phyloP scores from a whole-genome alignment of 2,329 filamentous ascomycete species.

The Phialocephala sp. region DNA sequence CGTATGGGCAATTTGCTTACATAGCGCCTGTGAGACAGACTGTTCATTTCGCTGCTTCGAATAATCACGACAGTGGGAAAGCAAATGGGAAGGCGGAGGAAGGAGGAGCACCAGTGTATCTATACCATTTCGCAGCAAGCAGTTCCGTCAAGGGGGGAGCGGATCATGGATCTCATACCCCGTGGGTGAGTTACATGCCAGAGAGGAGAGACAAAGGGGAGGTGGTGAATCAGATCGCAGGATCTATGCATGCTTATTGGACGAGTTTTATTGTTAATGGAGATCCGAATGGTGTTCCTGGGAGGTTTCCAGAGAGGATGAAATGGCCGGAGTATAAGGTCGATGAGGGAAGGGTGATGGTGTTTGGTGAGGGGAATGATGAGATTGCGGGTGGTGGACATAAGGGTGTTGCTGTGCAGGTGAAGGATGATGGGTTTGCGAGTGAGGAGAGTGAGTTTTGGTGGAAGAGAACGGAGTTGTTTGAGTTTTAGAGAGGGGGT shows the following conservation, averaged over 20 bases:
- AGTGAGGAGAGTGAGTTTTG: constrained; percentile 62
- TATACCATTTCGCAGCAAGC: constrained; percentile 66
- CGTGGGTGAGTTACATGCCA: constrained; percentile 51
- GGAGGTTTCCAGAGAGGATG: constrained; percentile 28
- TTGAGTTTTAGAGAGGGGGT: constrained; percentile 41
- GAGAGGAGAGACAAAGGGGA: constrained; percentile 18
- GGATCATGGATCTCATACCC: constrained; percentile 51
- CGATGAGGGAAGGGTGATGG: constrained; percentile 46
- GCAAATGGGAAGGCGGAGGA: neutral
- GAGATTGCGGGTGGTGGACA: constrained; percentile 50
- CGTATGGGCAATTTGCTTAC: constrained; percentile 69
- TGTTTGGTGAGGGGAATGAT: constrained; percentile 66
- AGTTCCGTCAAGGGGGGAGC: constrained; percentile 42
- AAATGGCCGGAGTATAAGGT: constrained; percentile 34
- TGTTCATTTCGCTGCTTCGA: constrained; percentile 40
- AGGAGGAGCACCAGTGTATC: constrained; percentile 49
- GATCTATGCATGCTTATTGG: constrained; percentile 43
- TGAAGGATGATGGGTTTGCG: constrained; percentile 51
- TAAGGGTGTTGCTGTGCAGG: constrained; percentile 51
- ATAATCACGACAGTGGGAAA: too few relatives aligned
- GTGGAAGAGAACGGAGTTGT: constrained; percentile 59
- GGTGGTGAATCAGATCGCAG: constrained; percentile 32
- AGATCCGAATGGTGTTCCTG: constrained; percentile 39
- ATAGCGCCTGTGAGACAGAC: constrained; percentile 68
- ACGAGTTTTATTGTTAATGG: constrained; percentile 41